These are phyloP conservation scores for Cichorium intybus DNA, from an alignment of 140 eudicot species.

Conservation along the genomic window DNA sequence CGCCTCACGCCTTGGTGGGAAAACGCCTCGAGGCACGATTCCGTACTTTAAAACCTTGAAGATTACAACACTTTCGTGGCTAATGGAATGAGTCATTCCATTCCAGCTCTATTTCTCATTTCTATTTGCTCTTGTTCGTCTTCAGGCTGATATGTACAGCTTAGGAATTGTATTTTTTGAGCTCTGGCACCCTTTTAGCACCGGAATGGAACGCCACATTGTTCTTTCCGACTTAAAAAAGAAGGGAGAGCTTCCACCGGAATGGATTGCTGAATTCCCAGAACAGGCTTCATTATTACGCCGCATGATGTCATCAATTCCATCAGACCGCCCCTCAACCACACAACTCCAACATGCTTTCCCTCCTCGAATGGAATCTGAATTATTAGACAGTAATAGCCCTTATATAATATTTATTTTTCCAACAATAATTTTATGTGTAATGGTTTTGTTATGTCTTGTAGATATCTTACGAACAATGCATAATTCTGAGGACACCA, in stretches of 20 bases:
- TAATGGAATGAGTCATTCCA: too few species aligned
- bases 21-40: too few species aligned
- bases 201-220: constrained; percentile 90
- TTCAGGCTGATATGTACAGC: constrained; percentile 94
- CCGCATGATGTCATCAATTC: constrained; percentile 78
- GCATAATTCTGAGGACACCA: constrained; percentile 81
- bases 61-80: too few species aligned
- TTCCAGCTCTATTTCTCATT: constrained; percentile 3
- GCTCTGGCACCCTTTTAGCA: constrained; percentile 96
- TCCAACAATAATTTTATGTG: not conserved
- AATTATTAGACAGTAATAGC: constrained; percentile 67
- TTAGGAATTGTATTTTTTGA: constrained; percentile 86
- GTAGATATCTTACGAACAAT: constrained; percentile 78
- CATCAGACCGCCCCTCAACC: constrained; percentile 95
- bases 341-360: constrained; percentile 80
- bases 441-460: constrained; percentile 4
- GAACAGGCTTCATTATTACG: constrained; percentile 77
- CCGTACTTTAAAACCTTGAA: too few species aligned
- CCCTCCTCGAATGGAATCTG: constrained; percentile 94
- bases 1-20: too few species aligned
- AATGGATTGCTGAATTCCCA: constrained; percentile 80
- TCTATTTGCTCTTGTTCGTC: constrained; percentile 7
- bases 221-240: constrained; percentile 79
- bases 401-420: not conserved
- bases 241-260: constrained; percentile 73